Base-by-base conservation (phyloP, 2,329 filamentous ascomycete species). In the Talaromyces sp. region DNA sequence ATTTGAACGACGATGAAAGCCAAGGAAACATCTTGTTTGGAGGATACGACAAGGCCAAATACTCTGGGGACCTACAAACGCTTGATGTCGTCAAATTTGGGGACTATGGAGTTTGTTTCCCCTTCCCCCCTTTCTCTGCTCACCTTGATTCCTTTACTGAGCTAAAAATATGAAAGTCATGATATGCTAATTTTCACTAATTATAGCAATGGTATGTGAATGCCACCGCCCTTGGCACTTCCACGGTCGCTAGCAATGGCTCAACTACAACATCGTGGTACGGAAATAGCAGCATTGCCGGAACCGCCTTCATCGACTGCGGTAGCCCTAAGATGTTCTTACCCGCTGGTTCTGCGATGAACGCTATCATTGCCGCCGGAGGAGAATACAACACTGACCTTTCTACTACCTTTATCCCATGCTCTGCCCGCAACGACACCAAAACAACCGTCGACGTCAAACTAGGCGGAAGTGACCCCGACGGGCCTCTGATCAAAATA, bases 1-100 rank as follows among this genome's bases (percentile, higher is more conserved):
- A 51, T 14, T 40, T 58, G 16, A 58, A 58, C 40, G 40, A 58
- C 16, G 28, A 47, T 31, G 56, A 51, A 16, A 50, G 28, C 5
- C n/a, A 51, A 58, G 40, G 40, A 50, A 58, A 44, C 27, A 58
- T 58, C 44, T 50, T 58, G 14, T 58, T 58, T 23, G 56, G 56
- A 9, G 56, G 56, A 47, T 58, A 58, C 10, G 56, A 58, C 27
- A 58, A 28, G 23, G 40, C 56, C 27, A 58, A 58, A 33, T 58
- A 47, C 33, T 31, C 23, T 10, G 56, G 56, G 16, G 56, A 58
- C 10, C 33, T 58, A 23, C 18, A 56, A 23, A 56, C 33, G n/a
- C 6, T 56, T 10, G 16, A 40, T 3, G 31, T 40, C 2, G 18
- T 56, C 23, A 14, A 27, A 16, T 6, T 10, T 5, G 54, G 10